Percentiles rank a stretch among this genome's conserved stretches.
phyloP scores from a whole-genome alignment of 2,329 filamentous ascomycete species.

The Coniochaeta hoffmannii region DNA sequence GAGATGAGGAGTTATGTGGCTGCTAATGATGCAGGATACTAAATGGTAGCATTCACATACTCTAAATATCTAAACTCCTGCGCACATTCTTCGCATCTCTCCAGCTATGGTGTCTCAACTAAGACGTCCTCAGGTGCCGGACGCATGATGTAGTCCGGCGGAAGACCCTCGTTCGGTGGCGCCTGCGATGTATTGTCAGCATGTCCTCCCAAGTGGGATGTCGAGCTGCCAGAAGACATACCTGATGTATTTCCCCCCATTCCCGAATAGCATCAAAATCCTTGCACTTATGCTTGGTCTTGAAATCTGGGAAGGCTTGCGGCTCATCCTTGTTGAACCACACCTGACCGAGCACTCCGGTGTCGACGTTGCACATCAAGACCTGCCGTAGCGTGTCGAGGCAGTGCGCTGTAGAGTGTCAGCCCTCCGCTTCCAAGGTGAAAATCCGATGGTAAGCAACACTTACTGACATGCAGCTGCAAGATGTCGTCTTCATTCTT shows the following conservation, averaged over 20 bases:
- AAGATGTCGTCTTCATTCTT: constrained; percentile 47
- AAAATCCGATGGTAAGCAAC: not conserved
- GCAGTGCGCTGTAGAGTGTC: constrained; percentile 40
- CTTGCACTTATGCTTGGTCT: constrained; percentile 48
- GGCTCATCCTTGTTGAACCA: constrained; percentile 43
- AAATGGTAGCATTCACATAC: too few species aligned
- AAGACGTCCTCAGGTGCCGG: not conserved
- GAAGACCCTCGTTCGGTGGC: not conserved
- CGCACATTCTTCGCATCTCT: too few species aligned
- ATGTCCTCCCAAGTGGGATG: too few species aligned
- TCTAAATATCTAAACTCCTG: too few species aligned
- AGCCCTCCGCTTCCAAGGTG: not conserved
- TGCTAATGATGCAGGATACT: too few species aligned
- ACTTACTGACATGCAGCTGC: constrained; percentile 48
- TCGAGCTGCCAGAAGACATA: constrained; percentile 11
- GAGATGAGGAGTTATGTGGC: not conserved
- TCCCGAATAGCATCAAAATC: constrained; percentile 20
- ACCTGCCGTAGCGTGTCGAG: constrained; percentile 55
- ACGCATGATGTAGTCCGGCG: not conserved
- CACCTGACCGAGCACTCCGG: constrained; percentile 52
- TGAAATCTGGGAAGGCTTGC: constrained; percentile 53
- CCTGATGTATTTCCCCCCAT: constrained; percentile 49
- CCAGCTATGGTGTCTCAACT: not conserved
- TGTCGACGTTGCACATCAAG: constrained; percentile 55
- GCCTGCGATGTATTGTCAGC: not conserved